Evolutionary conservation across 2,329 filamentous ascomycete genomes (phyloP).

Genomic region (Fusarium sp.): DNA sequence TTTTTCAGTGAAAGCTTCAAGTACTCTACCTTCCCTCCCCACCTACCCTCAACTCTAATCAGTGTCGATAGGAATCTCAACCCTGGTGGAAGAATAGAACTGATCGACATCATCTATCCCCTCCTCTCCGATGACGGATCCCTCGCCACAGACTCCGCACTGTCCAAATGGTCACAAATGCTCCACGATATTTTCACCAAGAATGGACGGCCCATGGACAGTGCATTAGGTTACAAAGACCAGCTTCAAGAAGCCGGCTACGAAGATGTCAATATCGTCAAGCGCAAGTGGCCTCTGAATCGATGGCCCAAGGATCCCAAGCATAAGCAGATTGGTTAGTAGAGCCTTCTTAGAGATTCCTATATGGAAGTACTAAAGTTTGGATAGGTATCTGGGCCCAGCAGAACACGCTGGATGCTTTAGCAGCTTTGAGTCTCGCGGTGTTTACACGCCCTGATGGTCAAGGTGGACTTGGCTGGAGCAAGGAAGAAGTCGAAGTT

Average conservation of each 20-base stretch:
- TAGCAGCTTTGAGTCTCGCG: neutral
- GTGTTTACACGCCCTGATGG: neutral
- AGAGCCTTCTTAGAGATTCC: neutral
- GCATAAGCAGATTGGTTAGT: constrained; percentile 34
- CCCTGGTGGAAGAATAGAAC: constrained; percentile 19
- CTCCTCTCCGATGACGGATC: constrained; percentile 21
- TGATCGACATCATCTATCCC: constrained; percentile 36
- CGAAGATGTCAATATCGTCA: constrained; percentile 2
- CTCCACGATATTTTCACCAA: constrained; percentile 9
- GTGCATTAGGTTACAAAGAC: constrained; percentile 13
- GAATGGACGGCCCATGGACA: constrained; percentile 9
- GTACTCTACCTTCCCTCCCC: fast-evolving
- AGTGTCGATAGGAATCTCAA: neutral
- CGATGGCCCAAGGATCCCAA: constrained; percentile 28
- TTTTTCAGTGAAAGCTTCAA: constrained; percentile 28
- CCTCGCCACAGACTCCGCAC: neutral
- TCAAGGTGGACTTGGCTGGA: constrained; percentile 11
- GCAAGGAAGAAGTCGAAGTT: neutral
- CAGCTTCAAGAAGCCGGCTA: constrained; percentile 29
- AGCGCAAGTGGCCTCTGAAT: constrained; percentile 30
- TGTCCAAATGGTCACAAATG: constrained; percentile 19
- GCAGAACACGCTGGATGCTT: neutral
- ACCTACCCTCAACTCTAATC: fast-evolving
- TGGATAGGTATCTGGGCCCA: neutral
- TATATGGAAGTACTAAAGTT: neutral